Conservation (phyloP, 164 flowering plant species). For the Umbilicus rupestris region DNA sequence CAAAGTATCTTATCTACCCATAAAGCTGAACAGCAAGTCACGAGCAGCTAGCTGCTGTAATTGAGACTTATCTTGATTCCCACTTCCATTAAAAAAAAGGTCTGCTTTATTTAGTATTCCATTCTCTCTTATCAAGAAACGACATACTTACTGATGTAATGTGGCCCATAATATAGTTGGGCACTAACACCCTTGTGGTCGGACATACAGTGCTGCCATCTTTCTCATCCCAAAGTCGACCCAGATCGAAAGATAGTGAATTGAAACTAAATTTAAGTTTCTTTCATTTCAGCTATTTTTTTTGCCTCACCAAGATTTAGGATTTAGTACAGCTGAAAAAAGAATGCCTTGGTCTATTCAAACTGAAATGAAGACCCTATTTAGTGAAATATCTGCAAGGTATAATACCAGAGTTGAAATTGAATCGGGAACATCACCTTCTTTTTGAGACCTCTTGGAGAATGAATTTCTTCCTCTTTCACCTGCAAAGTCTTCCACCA, state of each 20-base stretch:
- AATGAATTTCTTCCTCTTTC: background rate
- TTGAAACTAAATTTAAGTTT: too few relatives aligned
- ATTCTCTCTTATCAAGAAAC: conserved; percentile 3
- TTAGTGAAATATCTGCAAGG: background rate
- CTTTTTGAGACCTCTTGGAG: too few relatives aligned
- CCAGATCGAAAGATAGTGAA: too few relatives aligned
- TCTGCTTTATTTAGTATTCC: background rate
- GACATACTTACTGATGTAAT: background rate
- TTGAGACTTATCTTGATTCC: background rate
- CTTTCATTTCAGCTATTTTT: too few relatives aligned
- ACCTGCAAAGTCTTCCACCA: background rate
- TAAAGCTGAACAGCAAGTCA: background rate
- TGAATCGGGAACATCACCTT: too few relatives aligned
- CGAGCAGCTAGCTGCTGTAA: background rate
- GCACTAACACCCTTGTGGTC: background rate
- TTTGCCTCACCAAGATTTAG: too few relatives aligned
- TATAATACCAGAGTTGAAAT: background rate
- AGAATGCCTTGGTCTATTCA: background rate
- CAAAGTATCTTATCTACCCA: background rate
- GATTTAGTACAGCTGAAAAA: too few relatives aligned
- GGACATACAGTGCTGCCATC: background rate
- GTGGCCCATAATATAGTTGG: background rate
- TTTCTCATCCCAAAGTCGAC: background rate
- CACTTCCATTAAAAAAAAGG: background rate
- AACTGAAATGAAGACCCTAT: background rate